phyloP scores from a whole-genome alignment of 2,329 filamentous ascomycete species.

The Thelonectria olida region DNA sequence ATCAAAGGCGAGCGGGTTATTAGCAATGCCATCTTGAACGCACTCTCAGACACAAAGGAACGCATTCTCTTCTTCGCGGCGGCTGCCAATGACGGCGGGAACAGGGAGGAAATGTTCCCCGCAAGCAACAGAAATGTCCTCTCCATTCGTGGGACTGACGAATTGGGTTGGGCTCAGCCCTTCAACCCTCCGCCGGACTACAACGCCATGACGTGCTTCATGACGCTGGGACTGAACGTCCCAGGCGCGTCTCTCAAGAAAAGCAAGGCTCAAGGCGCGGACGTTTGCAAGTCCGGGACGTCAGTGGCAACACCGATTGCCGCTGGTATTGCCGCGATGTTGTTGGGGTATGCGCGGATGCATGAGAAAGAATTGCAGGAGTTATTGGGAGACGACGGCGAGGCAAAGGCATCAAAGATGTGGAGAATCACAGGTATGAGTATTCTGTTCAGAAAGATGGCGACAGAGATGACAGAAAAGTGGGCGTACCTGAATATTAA shows the following conservation, averaged over 20 bases:
- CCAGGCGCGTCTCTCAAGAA: conserved; percentile 4
- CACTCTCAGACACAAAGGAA: neutral
- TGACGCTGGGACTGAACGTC: conserved; percentile 5
- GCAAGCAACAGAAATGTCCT: neutral
- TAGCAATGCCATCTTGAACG: neutral
- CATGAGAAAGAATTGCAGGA: neutral
- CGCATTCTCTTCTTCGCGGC: conserved; percentile 7
- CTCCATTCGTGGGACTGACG: conserved; percentile 11
- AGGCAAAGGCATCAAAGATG: neutral
- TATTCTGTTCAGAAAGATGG: neutral
- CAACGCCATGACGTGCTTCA: neutral
- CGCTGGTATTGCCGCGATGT: conserved; percentile 6
- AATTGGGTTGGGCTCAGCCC: neutral
- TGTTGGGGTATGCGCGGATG: conserved; percentile 4
- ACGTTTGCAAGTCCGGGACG: conserved; percentile 4
- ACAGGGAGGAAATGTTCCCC: conserved; percentile 9
- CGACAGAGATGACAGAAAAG: conserved; percentile 1
- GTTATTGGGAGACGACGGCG: neutral
- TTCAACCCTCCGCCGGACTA: conserved; percentile 5
- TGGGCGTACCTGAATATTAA: conserved; percentile 3
- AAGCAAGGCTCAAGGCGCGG: neutral
- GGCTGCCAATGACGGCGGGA: conserved; percentile 9
- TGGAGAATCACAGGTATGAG: conserved; percentile 1
- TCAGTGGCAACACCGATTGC: conserved; percentile 10
- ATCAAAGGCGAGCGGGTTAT: neutral